Base-by-base conservation (phyloP, 1,139 yeast genomes). In the Blastobotrys arbuscula region DNA sequence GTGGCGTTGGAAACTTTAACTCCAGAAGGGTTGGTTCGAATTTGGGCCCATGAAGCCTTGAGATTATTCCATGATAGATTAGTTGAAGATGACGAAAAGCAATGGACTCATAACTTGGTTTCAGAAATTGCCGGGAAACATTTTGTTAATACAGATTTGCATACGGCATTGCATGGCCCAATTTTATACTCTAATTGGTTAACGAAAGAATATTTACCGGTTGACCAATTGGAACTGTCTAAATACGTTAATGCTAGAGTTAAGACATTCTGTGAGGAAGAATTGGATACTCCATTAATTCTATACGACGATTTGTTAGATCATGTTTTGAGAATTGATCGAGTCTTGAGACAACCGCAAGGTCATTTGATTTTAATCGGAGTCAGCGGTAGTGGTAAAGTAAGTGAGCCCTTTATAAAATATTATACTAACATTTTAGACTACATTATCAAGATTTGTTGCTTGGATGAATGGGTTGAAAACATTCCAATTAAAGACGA, bases 301-400 rank as follows among this genome's bases (percentile, higher is more conserved):
- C 66, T 89, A 9, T 83, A 81, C 63, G 84, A 83, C 49, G 90
- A 83, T 9, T 70, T 88, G 53, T 66, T 90, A 13, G 92, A 84
- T 51, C 90, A 89, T 62, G 75, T 84, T 21, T 68, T 90, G 35
- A 68, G 96, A 50, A 81, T 90, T 48, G 96, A 90, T 60, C 70
- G 97, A 50, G 95, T 88, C 0, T 65, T 92, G 49, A 75, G 82
- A 51, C 96, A 89, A 60, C 82, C 84, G 0, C 97, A 89, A 58
- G 97, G 97, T 0, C 97, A 92, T 66, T 68, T 86, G 73, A 86
- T 92, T 55, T 64, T 92, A 44, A 85, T 87, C n/a, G 98, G 97
- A 0, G 79, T 87, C 1, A 77, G 88, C 52, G 79, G 95, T 1
- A 79, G 90, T 57, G 97, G 97, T 1, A 87, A 86, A 56, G 61